Conservation (phyloP, 106 monocot genomes). For the Dendrobium officinale region DNA sequence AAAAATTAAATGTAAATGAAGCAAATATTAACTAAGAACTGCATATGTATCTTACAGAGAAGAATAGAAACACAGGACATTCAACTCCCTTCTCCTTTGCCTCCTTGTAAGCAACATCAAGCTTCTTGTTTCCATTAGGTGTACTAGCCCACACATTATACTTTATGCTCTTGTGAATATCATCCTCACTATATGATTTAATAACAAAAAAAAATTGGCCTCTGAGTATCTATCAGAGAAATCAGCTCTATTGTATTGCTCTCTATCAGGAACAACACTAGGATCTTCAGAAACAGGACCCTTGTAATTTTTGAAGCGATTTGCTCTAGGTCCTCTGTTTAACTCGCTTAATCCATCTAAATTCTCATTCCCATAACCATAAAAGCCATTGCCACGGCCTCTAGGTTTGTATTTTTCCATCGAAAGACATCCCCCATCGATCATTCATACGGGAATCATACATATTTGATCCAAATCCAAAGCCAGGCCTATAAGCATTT, state of each 20-base stretch:
- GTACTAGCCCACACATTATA: constrained; percentile 91
- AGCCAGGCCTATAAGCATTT: constrained; percentile 20
- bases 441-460: constrained; percentile 39
- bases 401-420: constrained; percentile 48
- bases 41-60: constrained; percentile 49
- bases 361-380: constrained; percentile 50
- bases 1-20: neutral
- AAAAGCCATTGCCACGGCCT: constrained; percentile 47
- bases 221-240: constrained; percentile 47
- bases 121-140: constrained; percentile 74
- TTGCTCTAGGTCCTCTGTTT: constrained; percentile 66
- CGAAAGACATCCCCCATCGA: constrained; percentile 21
- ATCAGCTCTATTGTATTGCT: constrained; percentile 52
- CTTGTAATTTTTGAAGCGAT: constrained; percentile 37
- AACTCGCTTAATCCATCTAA: constrained; percentile 58
- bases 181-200: constrained; percentile 89
- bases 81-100: constrained; percentile 36
- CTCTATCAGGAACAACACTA: constrained; percentile 29
- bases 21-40: neutral
- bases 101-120: constrained; percentile 65
- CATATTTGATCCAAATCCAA: constrained; percentile 23
- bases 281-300: constrained; percentile 25
- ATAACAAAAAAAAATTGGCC: constrained; percentile 75
- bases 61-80: constrained; percentile 69
- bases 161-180: constrained; percentile 77